A percentile compares a stretch with the other conserved stretches of the same genome.
Evolutionary conservation across 1,139 yeast species (phyloP).

Genomic region (Meyerozyma guilliermondii): DNA sequence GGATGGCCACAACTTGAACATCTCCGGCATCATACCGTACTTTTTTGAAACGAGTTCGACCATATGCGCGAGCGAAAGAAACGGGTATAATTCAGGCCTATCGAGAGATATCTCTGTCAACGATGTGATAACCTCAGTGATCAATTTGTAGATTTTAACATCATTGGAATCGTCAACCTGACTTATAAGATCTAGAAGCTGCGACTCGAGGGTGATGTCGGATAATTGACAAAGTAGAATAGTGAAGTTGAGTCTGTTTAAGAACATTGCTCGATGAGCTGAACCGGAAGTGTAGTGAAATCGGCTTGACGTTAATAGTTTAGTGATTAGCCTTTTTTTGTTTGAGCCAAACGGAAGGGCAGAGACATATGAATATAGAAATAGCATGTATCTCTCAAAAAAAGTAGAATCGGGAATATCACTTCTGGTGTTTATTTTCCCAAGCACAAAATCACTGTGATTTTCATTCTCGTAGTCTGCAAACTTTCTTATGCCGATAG

Average conservation of each 20-base stretch:
- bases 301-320: conserved; percentile 35
- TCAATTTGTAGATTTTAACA: conserved; percentile 19
- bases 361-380: conserved; percentile 31
- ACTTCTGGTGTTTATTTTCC: conserved; percentile 20
- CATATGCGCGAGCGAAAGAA: background rate
- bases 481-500: conserved; percentile 30
- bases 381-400: conserved; percentile 35
- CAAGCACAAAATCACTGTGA: conserved; percentile 20
- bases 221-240: conserved; percentile 31
- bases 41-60: background rate
- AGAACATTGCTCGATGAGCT: conserved; percentile 26
- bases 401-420: conserved; percentile 32
- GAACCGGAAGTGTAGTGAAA: conserved; percentile 22
- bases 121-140: conserved; percentile 18
- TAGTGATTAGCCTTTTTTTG: conserved; percentile 31
- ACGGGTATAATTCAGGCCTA: background rate
- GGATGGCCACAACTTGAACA: background rate
- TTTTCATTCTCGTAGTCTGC: conserved; percentile 35
- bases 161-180: conserved; percentile 23
- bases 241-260: conserved; percentile 35
- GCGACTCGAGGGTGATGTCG: conserved; percentile 28
- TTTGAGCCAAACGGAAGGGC: conserved; percentile 21
- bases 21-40: background rate
- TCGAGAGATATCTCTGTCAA: background rate
- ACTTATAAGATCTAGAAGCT: conserved; percentile 21